A percentile compares a stretch with the other conserved stretches of the same genome.
phyloP scores from a whole-genome alignment of 371 early-diverging fungal genomes.

The Rhizopus microsporus region DNA sequence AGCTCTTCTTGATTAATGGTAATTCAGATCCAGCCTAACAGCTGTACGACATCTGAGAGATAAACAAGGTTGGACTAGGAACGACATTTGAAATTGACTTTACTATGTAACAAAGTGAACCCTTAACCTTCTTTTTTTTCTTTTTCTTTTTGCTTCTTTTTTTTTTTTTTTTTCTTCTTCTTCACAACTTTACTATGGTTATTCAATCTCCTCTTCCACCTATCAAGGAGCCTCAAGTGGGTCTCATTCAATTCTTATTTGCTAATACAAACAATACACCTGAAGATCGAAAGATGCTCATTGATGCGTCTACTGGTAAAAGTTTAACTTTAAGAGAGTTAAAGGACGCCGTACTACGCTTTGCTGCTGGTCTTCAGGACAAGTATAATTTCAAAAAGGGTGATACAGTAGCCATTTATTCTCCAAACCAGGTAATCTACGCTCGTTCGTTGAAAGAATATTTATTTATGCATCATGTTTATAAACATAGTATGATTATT shows the following conservation, averaged over 20 bases:
- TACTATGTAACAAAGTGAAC: too few species aligned
- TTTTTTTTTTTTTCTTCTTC: neutral
- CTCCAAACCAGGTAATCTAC: slow-evolving; percentile 66
- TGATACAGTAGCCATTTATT: slow-evolving; percentile 68
- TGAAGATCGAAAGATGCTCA: slow-evolving; percentile 51
- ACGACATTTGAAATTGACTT: too few species aligned
- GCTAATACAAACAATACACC: slow-evolving; percentile 27
- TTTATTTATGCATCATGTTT: neutral
- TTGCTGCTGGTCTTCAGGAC: slow-evolving; percentile 76
- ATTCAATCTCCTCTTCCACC: slow-evolving; percentile 14
- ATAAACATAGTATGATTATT: slow-evolving; percentile 39
- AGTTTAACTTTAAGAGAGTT: slow-evolving; percentile 63
- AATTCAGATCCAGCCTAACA: too few species aligned
- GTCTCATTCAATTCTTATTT: slow-evolving; percentile 28
- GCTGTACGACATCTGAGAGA: too few species aligned
- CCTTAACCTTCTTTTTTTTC: neutral
- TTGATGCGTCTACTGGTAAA: slow-evolving; percentile 48
- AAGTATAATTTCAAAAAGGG: slow-evolving; percentile 55
- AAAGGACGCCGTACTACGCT: slow-evolving; percentile 48
- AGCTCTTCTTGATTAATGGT: too few species aligned
- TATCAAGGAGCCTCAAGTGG: slow-evolving; percentile 16
- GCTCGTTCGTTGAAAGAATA: neutral
- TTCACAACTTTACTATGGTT: slow-evolving; percentile 5
- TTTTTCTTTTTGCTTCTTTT: neutral
- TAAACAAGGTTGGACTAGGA: too few species aligned